Conservation (phyloP, 768 basidiomycete genomes). For the Pisolithus albus region DNA sequence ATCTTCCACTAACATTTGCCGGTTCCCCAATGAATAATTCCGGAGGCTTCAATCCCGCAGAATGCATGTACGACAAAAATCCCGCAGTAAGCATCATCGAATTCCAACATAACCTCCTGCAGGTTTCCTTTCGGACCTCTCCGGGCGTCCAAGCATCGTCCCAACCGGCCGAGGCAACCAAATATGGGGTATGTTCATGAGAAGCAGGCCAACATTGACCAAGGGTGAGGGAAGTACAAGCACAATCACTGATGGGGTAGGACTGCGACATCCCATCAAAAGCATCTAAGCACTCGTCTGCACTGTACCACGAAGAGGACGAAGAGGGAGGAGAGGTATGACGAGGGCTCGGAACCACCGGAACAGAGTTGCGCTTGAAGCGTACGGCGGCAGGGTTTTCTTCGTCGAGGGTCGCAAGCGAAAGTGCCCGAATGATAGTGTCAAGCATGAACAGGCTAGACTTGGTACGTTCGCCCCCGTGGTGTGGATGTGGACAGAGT, state of each 20-base stretch:
- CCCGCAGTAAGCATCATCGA: slow-evolving; percentile 57
- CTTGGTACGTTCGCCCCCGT: slow-evolving; percentile 45
- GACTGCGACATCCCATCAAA: background rate
- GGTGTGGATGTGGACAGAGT: slow-evolving; percentile 58
- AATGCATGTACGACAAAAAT: slow-evolving; percentile 53
- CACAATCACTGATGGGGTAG: slow-evolving; percentile 31
- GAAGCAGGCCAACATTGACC: slow-evolving; percentile 44
- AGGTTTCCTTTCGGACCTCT: slow-evolving; percentile 66
- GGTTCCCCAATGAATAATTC: slow-evolving; percentile 58
- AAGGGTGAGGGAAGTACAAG: slow-evolving; percentile 46
- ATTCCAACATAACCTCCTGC: slow-evolving; percentile 70
- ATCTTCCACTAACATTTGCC: slow-evolving; percentile 47
- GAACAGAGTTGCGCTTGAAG: slow-evolving; percentile 47
- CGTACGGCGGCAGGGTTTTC: slow-evolving; percentile 45
- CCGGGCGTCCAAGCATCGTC: slow-evolving; percentile 47
- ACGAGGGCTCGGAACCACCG: slow-evolving; percentile 28
- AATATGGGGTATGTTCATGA: slow-evolving; percentile 50
- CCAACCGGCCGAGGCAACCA: slow-evolving; percentile 64
- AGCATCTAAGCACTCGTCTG: background rate
- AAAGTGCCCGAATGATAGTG: slow-evolving; percentile 56
- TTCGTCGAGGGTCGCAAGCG: slow-evolving; percentile 53
- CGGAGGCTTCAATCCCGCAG: slow-evolving; percentile 32
- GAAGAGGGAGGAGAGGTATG: slow-evolving; percentile 2
- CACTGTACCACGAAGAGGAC: background rate
- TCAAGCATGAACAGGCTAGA: slow-evolving; percentile 61